These are phyloP conservation scores for Globisporangium paroecandrum DNA, from an alignment of 352 stramenopile species.

Conservation along the genomic window DNA sequence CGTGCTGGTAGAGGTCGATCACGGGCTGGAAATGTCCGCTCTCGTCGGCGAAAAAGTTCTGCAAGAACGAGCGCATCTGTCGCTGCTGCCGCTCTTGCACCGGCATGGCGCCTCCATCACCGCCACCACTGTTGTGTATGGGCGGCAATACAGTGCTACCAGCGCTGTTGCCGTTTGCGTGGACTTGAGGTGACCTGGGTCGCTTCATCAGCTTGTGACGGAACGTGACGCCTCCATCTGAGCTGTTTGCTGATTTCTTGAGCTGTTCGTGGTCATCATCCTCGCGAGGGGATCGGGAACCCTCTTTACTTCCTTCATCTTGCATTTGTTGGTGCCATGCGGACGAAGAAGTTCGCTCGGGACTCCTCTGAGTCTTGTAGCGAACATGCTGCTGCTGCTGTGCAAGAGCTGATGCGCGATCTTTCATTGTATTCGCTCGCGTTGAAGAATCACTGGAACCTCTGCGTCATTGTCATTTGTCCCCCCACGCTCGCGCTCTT, in stretches of 20 bases:
- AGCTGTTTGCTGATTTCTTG: not conserved
- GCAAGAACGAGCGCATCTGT: slow-evolving; percentile 87
- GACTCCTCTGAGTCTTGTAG: not conserved
- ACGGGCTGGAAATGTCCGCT: slow-evolving; percentile 61
- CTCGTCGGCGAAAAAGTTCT: slow-evolving; percentile 88
- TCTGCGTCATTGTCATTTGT: not conserved
- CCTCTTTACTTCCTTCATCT: not conserved
- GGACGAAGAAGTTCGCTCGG: not conserved
- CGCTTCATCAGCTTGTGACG: slow-evolving; percentile 35
- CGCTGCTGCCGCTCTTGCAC: slow-evolving; percentile 62
- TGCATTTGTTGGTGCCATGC: not conserved
- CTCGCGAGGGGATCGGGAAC: not conserved
- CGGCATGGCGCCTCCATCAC: slow-evolving; percentile 20
- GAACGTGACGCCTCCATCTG: not conserved
- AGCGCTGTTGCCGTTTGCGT: not conserved
- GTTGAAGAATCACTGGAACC: not conserved
- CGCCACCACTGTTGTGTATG: slow-evolving; percentile 17
- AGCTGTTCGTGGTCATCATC: not conserved
- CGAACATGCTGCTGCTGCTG: not conserved
- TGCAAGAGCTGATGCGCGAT: not conserved
- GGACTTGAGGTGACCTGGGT: slow-evolving; percentile 16
- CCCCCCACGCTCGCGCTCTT: not conserved
- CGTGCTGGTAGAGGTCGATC: slow-evolving; percentile 86
- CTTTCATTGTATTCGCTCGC: not conserved
- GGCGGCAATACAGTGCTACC: slow-evolving; percentile 19